These are phyloP conservation scores for Calvatia gigantea DNA, from an alignment of 768 basidiomycete genomes.

Conservation along the genomic window DNA sequence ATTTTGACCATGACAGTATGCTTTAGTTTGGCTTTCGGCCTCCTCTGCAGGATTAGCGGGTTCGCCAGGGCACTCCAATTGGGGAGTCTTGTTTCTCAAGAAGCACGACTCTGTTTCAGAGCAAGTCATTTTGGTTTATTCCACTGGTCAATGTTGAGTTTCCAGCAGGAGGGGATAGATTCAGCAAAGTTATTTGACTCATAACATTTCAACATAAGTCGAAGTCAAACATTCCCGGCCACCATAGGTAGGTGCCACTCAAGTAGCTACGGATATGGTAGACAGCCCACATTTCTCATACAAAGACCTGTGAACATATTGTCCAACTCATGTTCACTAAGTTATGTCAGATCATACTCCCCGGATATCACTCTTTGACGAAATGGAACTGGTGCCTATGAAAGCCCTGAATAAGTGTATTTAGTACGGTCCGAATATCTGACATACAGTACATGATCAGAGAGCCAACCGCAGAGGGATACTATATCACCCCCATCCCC, in stretches of 20 bases:
- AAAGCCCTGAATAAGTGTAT: neutral
- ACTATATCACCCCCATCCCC: neutral
- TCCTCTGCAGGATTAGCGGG: neutral
- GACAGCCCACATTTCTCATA: neutral
- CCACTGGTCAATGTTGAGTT: neutral
- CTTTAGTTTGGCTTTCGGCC: too few species aligned
- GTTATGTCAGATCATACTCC: neutral
- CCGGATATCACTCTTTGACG: neutral
- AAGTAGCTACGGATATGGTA: too few species aligned
- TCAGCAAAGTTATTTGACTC: too few species aligned
- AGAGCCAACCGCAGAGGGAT: neutral
- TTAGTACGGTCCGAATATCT: neutral
- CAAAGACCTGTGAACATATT: neutral
- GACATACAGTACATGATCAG: neutral
- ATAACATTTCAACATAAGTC: neutral
- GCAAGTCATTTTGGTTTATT: neutral
- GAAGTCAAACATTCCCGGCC: too few species aligned
- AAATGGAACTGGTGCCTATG: neutral
- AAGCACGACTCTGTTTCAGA: neutral
- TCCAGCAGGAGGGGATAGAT: neutral
- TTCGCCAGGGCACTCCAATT: neutral
- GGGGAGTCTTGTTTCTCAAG: too few species aligned
- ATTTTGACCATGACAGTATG: neutral
- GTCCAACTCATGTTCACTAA: neutral
- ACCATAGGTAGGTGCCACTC: too few species aligned